phyloP scores from a whole-genome alignment of 2,329 filamentous ascomycete species.

The Fusarium hainanense region DNA sequence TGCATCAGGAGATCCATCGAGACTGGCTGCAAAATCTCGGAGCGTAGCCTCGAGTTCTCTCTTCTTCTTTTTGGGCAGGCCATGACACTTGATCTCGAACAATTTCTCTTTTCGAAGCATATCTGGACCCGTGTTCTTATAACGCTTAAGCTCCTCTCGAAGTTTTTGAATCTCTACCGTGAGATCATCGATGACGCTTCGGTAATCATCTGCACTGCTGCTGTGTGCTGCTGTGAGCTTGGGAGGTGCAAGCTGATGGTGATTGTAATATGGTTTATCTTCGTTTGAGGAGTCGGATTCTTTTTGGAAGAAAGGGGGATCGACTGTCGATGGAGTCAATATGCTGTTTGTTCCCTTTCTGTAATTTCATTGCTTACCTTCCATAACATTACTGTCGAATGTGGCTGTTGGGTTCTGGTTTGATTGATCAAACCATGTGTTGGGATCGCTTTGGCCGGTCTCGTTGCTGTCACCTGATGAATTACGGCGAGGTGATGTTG shows the following conservation, averaged over 20 bases:
- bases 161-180: slow-evolving; percentile 85
- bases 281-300: slow-evolving; percentile 64
- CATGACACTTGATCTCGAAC: slow-evolving; percentile 85
- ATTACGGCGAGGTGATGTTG: slow-evolving; percentile 49
- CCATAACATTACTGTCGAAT: slow-evolving; percentile 59
- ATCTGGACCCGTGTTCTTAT: slow-evolving; percentile 73
- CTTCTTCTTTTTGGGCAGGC: slow-evolving; percentile 77
- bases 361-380: slow-evolving; percentile 51
- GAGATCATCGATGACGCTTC: slow-evolving; percentile 87
- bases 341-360: neutral
- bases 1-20: slow-evolving; percentile 62
- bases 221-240: slow-evolving; percentile 55
- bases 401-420: slow-evolving; percentile 61
- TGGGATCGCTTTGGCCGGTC: slow-evolving; percentile 62
- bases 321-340: slow-evolving; percentile 50
- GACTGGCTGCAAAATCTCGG: slow-evolving; percentile 73
- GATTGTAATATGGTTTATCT: slow-evolving; percentile 48
- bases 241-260: slow-evolving; percentile 41
- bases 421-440: slow-evolving; percentile 65
- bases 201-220: slow-evolving; percentile 78
- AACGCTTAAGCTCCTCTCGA: slow-evolving; percentile 77
- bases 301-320: slow-evolving; percentile 67
- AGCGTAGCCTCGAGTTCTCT: slow-evolving; percentile 80
- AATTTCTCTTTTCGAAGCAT: slow-evolving; percentile 79
- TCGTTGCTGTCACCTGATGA: slow-evolving; percentile 63